Conservation (phyloP, 306 rosid species). For the Prunus salicina region DNA sequence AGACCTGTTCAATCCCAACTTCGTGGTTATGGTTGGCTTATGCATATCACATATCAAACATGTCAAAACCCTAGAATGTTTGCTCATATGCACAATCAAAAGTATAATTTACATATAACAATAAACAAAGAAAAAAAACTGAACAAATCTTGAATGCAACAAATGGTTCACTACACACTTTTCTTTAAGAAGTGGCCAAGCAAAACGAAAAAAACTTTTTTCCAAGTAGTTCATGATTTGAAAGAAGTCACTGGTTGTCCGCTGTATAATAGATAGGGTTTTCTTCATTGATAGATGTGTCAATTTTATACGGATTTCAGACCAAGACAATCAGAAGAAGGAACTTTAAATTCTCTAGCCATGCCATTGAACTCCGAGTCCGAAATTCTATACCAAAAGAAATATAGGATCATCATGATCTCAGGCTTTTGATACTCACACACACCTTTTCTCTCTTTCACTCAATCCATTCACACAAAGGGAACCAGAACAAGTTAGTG, state of each 20-base stretch:
- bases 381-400: neutral
- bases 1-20: neutral
- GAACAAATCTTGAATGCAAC: too few species aligned
- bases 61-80: neutral
- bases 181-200: neutral
- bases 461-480: neutral
- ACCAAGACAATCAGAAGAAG: neutral
- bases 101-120: neutral
- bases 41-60: neutral
- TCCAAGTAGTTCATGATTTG: neutral
- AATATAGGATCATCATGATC: neutral
- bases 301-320: neutral
- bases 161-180: neutral
- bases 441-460: neutral
- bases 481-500: neutral
- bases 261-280: neutral
- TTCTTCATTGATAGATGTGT: slow-evolving; percentile 24
- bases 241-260: neutral
- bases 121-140: neutral
- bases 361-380: slow-evolving; percentile 3
- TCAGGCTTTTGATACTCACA: neutral
- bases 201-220: neutral
- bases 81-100: neutral
- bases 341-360: neutral
- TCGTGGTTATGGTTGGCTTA: neutral